A percentile compares a stretch with the other conserved stretches of the same genome.
phyloP scores from a whole-genome alignment of 768 basidiomycete genomes.

The Amanita rimosa region DNA sequence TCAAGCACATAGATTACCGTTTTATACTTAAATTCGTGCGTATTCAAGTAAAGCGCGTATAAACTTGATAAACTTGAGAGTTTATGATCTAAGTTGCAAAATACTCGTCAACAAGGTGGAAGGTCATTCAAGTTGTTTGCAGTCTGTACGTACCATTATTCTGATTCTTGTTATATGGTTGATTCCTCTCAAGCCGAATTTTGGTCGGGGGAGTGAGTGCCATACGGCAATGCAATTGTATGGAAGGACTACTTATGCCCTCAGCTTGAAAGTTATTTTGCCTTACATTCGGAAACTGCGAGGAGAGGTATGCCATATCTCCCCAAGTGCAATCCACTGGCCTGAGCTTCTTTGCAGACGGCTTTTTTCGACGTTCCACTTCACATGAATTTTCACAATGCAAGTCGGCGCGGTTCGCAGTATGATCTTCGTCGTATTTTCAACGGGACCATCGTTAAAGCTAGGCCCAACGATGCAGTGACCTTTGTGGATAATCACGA shows the following conservation, averaged over 20 bases:
- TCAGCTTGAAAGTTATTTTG: slow-evolving; percentile 37
- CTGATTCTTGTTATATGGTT: neutral
- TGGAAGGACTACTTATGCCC: neutral
- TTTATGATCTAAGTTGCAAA: slow-evolving; percentile 32
- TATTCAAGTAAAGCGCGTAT: slow-evolving; percentile 1
- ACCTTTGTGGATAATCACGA: slow-evolving; percentile 90
- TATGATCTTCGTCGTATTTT: slow-evolving; percentile 76
- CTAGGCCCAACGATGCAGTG: slow-evolving; percentile 70
- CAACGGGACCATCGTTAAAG: slow-evolving; percentile 53
- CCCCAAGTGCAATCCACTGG: neutral
- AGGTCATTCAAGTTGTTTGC: slow-evolving; percentile 44
- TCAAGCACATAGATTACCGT: slow-evolving; percentile 75
- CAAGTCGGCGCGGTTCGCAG: slow-evolving; percentile 51
- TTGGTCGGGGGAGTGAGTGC: slow-evolving; percentile 62
- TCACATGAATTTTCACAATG: slow-evolving; percentile 73
- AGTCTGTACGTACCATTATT: slow-evolving; percentile 24
- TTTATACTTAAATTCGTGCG: slow-evolving; percentile 65
- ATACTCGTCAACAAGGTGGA: slow-evolving; percentile 31
- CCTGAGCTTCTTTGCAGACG: slow-evolving; percentile 33
- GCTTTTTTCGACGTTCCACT: slow-evolving; percentile 90
- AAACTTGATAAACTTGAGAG: neutral
- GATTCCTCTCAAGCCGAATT: slow-evolving; percentile 51
- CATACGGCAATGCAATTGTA: neutral
- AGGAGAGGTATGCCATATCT: slow-evolving; percentile 40
- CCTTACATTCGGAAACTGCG: slow-evolving; percentile 50